A percentile compares a stretch with the other conserved stretches of the same genome.
Conservation (phyloP, 2,329 filamentous ascomycete species). For the Neopestalotiopsis sp. region DNA sequence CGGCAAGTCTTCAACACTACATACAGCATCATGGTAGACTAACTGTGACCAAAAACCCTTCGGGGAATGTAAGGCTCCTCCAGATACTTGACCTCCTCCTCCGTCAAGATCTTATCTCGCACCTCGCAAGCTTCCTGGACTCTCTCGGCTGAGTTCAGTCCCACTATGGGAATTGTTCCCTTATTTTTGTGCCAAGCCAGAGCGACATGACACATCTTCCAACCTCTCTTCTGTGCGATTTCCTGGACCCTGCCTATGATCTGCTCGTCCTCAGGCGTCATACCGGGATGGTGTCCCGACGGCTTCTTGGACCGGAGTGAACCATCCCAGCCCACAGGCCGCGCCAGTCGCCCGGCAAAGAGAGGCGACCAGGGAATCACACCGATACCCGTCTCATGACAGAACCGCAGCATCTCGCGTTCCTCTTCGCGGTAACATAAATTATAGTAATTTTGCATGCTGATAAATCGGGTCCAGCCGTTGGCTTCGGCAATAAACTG, state of each 20-base stretch:
- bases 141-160: slow-evolving; percentile 62
- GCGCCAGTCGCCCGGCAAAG: slow-evolving; percentile 43
- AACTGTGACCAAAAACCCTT: slow-evolving; percentile 43
- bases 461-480: slow-evolving; percentile 65
- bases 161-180: slow-evolving; percentile 64
- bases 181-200: slow-evolving; percentile 66
- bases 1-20: no score
- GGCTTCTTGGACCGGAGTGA: slow-evolving; percentile 37
- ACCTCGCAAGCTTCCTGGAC: slow-evolving; percentile 65
- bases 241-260: slow-evolving; percentile 61
- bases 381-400: slow-evolving; percentile 46
- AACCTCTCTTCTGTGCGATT: slow-evolving; percentile 60
- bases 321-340: slow-evolving; percentile 27
- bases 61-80: slow-evolving; percentile 68
- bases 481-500: slow-evolving; percentile 61
- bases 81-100: slow-evolving; percentile 65
- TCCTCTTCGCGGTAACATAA: slow-evolving; percentile 67
- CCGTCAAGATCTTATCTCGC: slow-evolving; percentile 52
- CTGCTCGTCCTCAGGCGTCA: slow-evolving; percentile 33
- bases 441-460: slow-evolving; percentile 68
- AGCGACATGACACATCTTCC: slow-evolving; percentile 68
- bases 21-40: no score
- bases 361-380: slow-evolving; percentile 41
- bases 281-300: slow-evolving; percentile 45
- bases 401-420: slow-evolving; percentile 50